Evolutionary conservation across 306 rosid species (phyloP).

Genomic region (Prunus mongolica): DNA sequence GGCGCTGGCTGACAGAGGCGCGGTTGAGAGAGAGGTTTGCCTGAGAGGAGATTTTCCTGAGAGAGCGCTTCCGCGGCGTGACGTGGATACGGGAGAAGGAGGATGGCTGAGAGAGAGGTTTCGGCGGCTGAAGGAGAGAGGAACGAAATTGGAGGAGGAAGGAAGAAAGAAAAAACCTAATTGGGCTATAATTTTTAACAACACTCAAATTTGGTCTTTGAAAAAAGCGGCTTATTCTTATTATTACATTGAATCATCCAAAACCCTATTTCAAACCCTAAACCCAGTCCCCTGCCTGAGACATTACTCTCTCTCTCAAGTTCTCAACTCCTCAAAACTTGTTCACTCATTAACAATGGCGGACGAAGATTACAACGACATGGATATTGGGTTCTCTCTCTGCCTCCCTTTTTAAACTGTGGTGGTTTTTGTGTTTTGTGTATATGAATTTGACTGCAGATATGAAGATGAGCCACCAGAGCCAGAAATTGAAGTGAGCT

Average conservation of each 20-base stretch:
- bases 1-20: too few species aligned
- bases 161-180: too few species aligned
- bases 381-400: constrained; percentile 37
- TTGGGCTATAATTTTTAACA: too few species aligned
- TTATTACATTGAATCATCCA: not conserved
- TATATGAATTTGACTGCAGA: constrained; percentile 28
- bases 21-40: too few species aligned
- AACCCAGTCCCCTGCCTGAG: not conserved
- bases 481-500: constrained; percentile 75
- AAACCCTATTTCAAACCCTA: not conserved
- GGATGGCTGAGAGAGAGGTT: too few species aligned
- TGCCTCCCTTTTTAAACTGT: not conserved
- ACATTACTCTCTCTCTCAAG: not conserved
- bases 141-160: too few species aligned
- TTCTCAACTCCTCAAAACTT: not conserved
- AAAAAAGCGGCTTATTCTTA: too few species aligned
- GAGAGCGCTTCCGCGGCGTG: too few species aligned
- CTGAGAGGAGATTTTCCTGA: too few species aligned
- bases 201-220: too few species aligned
- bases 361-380: constrained; percentile 40
- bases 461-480: constrained; percentile 86
- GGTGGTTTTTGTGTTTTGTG: not conserved
- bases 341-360: constrained; percentile 27
- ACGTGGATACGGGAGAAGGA: too few species aligned
- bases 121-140: too few species aligned